Evolutionary conservation across 371 early-diverging fungal species (phyloP).

Genomic region (Dichotomocladium elegans): DNA sequence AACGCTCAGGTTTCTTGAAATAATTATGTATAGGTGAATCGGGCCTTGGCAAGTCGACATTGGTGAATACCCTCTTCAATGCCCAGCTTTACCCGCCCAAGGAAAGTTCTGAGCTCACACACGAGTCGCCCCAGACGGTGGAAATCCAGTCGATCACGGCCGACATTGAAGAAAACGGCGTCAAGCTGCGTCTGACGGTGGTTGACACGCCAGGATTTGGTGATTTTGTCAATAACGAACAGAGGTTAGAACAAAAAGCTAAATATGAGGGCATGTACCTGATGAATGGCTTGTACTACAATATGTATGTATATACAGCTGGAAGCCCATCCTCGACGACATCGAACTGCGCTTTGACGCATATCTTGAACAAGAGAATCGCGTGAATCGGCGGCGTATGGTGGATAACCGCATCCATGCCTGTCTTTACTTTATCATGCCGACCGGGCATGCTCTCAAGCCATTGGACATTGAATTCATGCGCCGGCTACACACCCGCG

Average conservation of each 20-base stretch:
- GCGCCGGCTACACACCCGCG: slow-evolving; percentile 88
- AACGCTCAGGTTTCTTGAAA: too few relatives aligned
- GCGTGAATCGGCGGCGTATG: slow-evolving; percentile 83
- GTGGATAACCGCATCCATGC: slow-evolving; percentile 96
- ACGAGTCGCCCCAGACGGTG: slow-evolving; percentile 89
- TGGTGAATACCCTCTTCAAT: slow-evolving; percentile 98
- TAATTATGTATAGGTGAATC: slow-evolving; percentile 90
- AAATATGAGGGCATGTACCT: slow-evolving; percentile 59
- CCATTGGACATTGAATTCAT: slow-evolving; percentile 96
- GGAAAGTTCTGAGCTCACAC: slow-evolving; percentile 75
- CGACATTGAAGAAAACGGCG: slow-evolving; percentile 85
- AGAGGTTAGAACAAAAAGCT: slow-evolving; percentile 62
- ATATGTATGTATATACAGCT: too few relatives aligned
- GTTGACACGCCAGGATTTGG: slow-evolving; percentile 96
- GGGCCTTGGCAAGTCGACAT: slow-evolving; percentile 99
- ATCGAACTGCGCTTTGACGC: slow-evolving; percentile 95
- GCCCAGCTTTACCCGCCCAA: slow-evolving; percentile 86
- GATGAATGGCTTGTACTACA: too few relatives aligned
- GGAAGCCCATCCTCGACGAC: slow-evolving; percentile 94
- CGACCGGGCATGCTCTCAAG: slow-evolving; percentile 93
- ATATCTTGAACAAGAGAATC: slow-evolving; percentile 90
- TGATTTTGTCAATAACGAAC: slow-evolving; percentile 94
- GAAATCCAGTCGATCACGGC: slow-evolving; percentile 92
- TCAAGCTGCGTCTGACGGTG: slow-evolving; percentile 91
- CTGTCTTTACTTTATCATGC: slow-evolving; percentile 96